Evolutionary conservation across 2,329 filamentous ascomycete species (phyloP).

Genomic region (Pyrenophora seminiperda): DNA sequence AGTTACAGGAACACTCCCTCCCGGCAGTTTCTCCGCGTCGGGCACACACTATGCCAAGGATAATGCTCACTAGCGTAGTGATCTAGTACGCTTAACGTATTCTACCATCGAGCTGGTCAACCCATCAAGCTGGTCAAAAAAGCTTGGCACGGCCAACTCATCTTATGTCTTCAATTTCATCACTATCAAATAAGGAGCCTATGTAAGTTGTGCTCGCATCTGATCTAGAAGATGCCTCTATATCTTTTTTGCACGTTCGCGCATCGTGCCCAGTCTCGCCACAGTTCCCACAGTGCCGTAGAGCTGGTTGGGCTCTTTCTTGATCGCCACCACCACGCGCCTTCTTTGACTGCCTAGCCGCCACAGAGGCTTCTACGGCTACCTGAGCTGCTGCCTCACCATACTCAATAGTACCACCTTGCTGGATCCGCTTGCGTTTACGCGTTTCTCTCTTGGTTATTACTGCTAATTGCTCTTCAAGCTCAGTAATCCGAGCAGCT

Average conservation of each 20-base stretch:
- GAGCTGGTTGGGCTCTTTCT: no score
- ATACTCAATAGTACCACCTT: conserved; percentile 23
- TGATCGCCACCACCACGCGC: no score
- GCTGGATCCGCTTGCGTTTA: conserved; percentile 20
- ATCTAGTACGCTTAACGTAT: neutral
- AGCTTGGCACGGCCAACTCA: no score
- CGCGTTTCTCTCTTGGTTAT: conserved; percentile 5
- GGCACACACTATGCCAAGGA: neutral
- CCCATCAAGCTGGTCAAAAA: no score
- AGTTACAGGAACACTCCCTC: neutral
- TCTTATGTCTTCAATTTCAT: no score
- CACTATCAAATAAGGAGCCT: neutral
- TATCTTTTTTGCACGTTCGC: neutral
- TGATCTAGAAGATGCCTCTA: neutral
- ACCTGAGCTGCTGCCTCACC: conserved; percentile 17
- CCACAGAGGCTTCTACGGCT: conserved; percentile 2
- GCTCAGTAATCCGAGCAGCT: neutral
- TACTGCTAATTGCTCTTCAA: neutral
- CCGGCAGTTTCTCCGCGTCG: neutral
- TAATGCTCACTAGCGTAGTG: neutral
- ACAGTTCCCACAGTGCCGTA: no score
- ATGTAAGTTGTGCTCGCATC: neutral
- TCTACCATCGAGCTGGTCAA: no score
- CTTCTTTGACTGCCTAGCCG: neutral
- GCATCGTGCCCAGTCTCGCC: neutral